A percentile compares a stretch with the other conserved stretches of the same genome.
phyloP scores from a whole-genome alignment of 2,329 filamentous ascomycete species.

The Colletotrichum sp. region DNA sequence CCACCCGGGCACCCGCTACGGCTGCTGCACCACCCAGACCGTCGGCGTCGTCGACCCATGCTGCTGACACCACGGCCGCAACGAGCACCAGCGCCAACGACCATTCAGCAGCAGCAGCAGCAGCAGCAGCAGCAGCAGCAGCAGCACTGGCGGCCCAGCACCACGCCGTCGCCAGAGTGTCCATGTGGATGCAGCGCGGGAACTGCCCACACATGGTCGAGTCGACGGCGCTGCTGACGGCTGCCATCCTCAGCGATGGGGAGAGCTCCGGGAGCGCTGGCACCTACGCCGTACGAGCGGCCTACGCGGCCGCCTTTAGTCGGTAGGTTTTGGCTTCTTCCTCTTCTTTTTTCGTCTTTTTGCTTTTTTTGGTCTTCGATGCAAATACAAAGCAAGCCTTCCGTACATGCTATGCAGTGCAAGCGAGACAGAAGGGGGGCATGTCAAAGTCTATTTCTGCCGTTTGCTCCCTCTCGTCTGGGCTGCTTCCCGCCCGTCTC shows the following conservation, averaged over 20 bases:
- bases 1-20: background rate
- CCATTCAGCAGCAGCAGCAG: conserved; percentile 10
- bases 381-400: background rate
- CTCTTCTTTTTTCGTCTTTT: background rate
- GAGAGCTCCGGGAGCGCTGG: conserved; percentile 41
- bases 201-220: conserved; percentile 81
- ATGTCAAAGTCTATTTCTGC: conserved; percentile 1
- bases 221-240: conserved; percentile 75
- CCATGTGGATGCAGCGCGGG: conserved; percentile 74
- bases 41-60: background rate
- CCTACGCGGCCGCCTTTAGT: conserved; percentile 78
- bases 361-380: background rate
- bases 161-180: conserved; percentile 61
- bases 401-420: background rate
- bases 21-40: conserved; percentile 15
- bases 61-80: background rate
- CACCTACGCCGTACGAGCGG: conserved; percentile 67
- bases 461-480: background rate
- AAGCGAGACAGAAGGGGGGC: background rate
- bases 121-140: conserved; percentile 2
- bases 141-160: conserved; percentile 39
- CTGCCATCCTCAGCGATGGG: conserved; percentile 71
- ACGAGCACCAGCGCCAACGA: background rate
- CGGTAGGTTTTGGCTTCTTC: conserved; percentile 53
- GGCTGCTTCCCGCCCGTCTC: background rate